phyloP scores from a whole-genome alignment of 768 basidiomycete species.

The Russula earlei region DNA sequence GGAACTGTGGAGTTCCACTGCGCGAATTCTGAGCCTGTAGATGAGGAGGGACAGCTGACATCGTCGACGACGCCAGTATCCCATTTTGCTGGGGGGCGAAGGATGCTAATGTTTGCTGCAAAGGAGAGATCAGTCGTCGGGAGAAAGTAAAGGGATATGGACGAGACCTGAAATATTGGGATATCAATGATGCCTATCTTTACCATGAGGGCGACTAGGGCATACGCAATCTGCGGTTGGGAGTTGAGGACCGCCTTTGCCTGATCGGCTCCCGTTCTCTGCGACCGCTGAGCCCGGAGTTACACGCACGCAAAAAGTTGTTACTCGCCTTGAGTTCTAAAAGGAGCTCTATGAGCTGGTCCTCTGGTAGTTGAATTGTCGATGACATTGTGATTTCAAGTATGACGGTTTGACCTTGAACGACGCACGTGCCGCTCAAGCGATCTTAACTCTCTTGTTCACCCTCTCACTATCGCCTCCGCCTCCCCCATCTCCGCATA shows the following conservation, averaged over 20 bases:
- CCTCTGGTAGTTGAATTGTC: conserved; percentile 43
- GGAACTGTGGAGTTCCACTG: conserved; percentile 12
- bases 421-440: conserved; percentile 6
- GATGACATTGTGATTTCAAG: neutral
- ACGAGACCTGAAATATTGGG: conserved; percentile 61
- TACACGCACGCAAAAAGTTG: neutral
- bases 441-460: neutral
- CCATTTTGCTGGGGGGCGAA: conserved; percentile 28
- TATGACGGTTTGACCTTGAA: no score
- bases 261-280: conserved; percentile 70
- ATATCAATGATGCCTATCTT: conserved; percentile 65
- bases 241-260: conserved; percentile 59
- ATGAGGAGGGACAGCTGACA: conserved; percentile 24
- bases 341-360: conserved; percentile 65
- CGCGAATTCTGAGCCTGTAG: conserved; percentile 27
- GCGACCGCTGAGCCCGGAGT: neutral
- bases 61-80: conserved; percentile 19
- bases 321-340: conserved; percentile 53
- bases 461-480: neutral
- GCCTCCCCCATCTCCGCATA: neutral
- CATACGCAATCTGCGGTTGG: conserved; percentile 70
- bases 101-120: conserved; percentile 54
- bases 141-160: neutral
- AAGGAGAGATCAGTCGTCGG: neutral
- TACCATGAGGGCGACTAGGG: conserved; percentile 69